Evolutionary conservation across 257 asterid species (phyloP).

Genomic region (Orobanche coerulescens): DNA sequence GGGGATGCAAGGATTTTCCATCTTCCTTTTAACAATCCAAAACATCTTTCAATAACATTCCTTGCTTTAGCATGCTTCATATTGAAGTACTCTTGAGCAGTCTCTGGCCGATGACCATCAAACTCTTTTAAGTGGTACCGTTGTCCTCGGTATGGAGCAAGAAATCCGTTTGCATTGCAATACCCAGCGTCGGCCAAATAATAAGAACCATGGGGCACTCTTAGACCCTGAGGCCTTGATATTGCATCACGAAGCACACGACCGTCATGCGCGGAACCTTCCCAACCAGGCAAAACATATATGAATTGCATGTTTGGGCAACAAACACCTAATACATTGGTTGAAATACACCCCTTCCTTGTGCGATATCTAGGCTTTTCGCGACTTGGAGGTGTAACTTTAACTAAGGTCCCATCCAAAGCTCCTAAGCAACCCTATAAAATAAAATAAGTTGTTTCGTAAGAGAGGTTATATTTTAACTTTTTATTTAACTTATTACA

Average conservation of each 20-base stretch:
- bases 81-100: neutral
- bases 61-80: neutral
- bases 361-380: neutral
- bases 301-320: neutral
- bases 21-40: conserved; percentile 3
- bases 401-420: neutral
- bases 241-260: conserved; percentile 6
- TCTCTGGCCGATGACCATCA: neutral
- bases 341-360: neutral
- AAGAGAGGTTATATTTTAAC: too few relatives aligned
- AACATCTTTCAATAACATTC: neutral
- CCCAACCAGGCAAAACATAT: neutral
- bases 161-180: neutral
- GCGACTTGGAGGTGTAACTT: neutral
- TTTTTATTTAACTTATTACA: too few relatives aligned
- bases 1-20: neutral
- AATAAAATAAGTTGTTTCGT: too few relatives aligned
- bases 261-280: neutral
- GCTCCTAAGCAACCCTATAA: neutral
- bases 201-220: neutral
- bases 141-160: neutral
- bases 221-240: neutral
- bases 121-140: neutral
- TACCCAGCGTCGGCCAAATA: neutral
- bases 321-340: neutral